Evolutionary conservation across 208 protist genomes (phyloP), one percentile per base, ranked within the genome.

Genomic region (Trypanosoma melophagium): DNA sequence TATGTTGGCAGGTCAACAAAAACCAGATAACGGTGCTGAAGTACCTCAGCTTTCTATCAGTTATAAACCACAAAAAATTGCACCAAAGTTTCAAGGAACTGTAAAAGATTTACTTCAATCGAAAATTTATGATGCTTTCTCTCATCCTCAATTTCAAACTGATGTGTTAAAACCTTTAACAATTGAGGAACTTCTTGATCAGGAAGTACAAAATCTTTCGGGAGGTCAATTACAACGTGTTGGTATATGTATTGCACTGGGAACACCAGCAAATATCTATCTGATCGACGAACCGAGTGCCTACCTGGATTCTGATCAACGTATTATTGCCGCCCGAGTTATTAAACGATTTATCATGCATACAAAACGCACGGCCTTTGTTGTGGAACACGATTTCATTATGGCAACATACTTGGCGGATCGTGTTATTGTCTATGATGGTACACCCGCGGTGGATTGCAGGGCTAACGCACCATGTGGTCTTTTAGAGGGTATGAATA

Each of bases 321-420:
- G 99, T 97, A 97, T 99, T 69, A 92, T 99, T 70, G 96, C 97
- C 52, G 87, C 98, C 9, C 99, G 99, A 70, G 97, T 99, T 22
- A 98, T 98, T 71, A 98, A 98, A 89, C 85, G 95, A 58, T 99
- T 99, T 83, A 99, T 99, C 71, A 87, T 99, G 40, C 97, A 99
- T 87, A 86, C 96, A 54, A 99, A 99, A 84, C 98, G 99, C 77
- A 99, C 98, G 61, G 98, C 97, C 14, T 99, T 99, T 84, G 92
- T 99, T 72, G 99, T 99, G 38, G 99, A 99, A 86, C 99, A 99
- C 89, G 99, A 99, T 82, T 99, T 99, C 83, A 99, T 99, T 79
- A 99, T 99, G 98, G 98, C 98, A 57, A 99, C 98, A 1, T 99
- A 99, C 83, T 87, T 99, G 31, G 99, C 99, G 19, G 98, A 99